A percentile compares a stretch with the other conserved stretches of the same genome.
Conservation (phyloP, 139 green algal species). For the Chlorella sorokiniana region DNA sequence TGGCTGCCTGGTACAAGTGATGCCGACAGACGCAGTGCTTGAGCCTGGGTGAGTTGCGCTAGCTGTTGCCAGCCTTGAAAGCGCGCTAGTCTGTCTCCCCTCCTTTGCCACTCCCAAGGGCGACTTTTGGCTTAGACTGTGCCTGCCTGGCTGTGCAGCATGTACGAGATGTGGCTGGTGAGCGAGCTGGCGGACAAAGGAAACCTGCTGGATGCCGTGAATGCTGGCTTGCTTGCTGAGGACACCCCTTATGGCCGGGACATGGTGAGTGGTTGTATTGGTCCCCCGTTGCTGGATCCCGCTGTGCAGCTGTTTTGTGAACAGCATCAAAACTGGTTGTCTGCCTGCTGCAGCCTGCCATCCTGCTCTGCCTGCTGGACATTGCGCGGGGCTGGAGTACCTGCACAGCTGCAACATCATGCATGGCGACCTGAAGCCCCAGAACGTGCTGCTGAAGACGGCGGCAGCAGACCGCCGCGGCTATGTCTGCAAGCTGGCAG, state of each 20-base stretch:
- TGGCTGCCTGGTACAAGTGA: background rate
- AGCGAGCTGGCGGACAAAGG: conserved; percentile 30
- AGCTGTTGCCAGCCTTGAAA: background rate
- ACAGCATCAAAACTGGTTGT: background rate
- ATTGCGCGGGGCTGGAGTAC: conserved; percentile 51
- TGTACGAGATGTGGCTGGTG: conserved; percentile 40
- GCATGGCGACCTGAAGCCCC: conserved; percentile 75
- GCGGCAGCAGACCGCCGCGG: conserved; percentile 55
- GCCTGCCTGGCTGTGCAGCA: background rate
- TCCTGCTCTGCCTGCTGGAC: conserved; percentile 42
- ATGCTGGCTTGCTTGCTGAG: background rate
- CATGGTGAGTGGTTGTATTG: background rate
- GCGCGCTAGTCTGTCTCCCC: background rate
- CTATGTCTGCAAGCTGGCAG: conserved; percentile 74
- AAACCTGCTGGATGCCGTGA: conserved; percentile 21
- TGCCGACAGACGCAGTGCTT: background rate
- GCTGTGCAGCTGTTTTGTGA: background rate
- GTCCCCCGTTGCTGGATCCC: background rate
- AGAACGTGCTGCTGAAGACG: conserved; percentile 75
- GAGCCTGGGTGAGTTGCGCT: conserved; percentile 8
- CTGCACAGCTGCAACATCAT: conserved; percentile 49
- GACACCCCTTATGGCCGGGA: background rate
- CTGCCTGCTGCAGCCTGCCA: background rate
- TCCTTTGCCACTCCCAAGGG: background rate
- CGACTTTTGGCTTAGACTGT: background rate